Evolutionary conservation across 805 yeast species (phyloP).

Genomic region (Ogataea haglerorum): DNA sequence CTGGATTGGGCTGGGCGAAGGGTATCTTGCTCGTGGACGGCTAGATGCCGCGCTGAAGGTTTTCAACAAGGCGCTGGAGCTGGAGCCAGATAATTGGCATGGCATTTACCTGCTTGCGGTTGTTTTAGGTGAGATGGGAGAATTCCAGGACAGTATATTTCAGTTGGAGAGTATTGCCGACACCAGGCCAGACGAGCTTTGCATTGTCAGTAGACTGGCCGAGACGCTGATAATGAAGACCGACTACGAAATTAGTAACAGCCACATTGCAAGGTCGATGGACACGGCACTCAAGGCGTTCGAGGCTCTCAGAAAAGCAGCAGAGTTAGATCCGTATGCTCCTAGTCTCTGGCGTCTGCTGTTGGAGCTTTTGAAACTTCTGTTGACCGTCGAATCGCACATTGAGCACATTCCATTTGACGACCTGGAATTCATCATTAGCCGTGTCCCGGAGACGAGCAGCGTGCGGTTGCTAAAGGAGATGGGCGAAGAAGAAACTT

Average conservation of each 20-base stretch:
- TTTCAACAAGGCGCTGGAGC: constrained; percentile 57
- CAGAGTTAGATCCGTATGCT: constrained; percentile 31
- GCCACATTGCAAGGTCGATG: constrained; percentile 67
- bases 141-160: constrained; percentile 57
- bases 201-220: constrained; percentile 50
- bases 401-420: constrained; percentile 47
- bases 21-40: constrained; percentile 81
- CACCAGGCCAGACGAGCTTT: constrained; percentile 45
- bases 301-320: constrained; percentile 22
- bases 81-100: constrained; percentile 56
- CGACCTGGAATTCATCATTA: constrained; percentile 30
- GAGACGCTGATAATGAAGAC: constrained; percentile 58
- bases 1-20: constrained; percentile 98
- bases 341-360: constrained; percentile 65
- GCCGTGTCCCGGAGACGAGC: constrained; percentile 14
- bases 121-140: constrained; percentile 60
- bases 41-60: constrained; percentile 85
- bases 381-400: constrained; percentile 53
- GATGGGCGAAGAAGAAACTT: constrained; percentile 1
- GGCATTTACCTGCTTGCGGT: constrained; percentile 66
- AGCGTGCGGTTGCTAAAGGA: constrained; percentile 4
- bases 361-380: constrained; percentile 53
- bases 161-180: constrained; percentile 40
- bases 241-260: constrained; percentile 47
- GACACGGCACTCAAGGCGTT: constrained; percentile 40